Base-by-base conservation (phyloP, 108 stramenopile species). In the Pseudonitzschia delicatissima region DNA sequence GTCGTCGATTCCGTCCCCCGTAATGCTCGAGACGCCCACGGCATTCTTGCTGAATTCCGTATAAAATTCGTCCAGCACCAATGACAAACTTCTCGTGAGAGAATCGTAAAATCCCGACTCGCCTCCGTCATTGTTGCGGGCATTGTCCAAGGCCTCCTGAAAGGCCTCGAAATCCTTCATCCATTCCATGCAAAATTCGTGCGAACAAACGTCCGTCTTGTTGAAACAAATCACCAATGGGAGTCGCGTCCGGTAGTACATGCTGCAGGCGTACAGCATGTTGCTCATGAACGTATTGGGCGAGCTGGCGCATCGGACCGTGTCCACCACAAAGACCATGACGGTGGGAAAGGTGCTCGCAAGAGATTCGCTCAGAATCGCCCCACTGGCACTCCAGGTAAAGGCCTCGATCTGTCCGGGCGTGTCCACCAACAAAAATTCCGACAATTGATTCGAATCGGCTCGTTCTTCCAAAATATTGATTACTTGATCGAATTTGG, bases 341-440 rank as follows among this genome's bases (percentile, higher is more conserved):
- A 93, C 80, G 20, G 99, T 99, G 35, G 99, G 98, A 78, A 98
- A 96, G 15, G 97, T 69, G 18, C 90, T 77, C 9, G 97, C 96
- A 5, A 99, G 82, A 5, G 94, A 78, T 57, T 97, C 96, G 26
- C 95, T 91, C 39, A 98, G 83, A 58, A 99, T 98, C 44, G 82
- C 64, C 27, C 99, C 99, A 11, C 96, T 97, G 4, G 99, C 99
- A 35, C 92, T 94, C 99, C 99, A 99, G 1, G 98, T 97, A 86
- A 99, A 99, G 34, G 95, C 95, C 81, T 99, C 99, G 66, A 99
- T 99, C 53, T 99, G 98, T 25, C 99, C 99, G 15, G 98, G 98
- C 11, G 98, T 99, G 77, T 99, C 98, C 33, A 99, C 87, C 31
- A 99, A 74, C 29, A 97, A 83, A 76, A 94, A 96, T 32, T 88